Conservation (phyloP, 2,329 filamentous ascomycete genomes). For the Pyricularia pennisetigena region DNA sequence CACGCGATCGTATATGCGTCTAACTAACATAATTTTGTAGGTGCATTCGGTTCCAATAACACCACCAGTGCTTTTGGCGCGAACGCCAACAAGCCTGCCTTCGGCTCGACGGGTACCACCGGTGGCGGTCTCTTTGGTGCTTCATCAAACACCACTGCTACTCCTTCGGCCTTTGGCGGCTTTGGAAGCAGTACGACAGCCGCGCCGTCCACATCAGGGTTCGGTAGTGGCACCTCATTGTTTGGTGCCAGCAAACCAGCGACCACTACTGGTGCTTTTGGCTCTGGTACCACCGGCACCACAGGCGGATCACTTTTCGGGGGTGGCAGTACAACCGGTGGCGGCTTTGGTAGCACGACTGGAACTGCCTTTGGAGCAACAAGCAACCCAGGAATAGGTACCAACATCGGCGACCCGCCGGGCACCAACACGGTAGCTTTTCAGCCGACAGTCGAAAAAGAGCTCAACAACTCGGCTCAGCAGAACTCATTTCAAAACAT, state of each 20-base stretch:
- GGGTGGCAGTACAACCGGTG: slow-evolving; percentile 21
- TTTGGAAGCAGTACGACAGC: slow-evolving; percentile 26
- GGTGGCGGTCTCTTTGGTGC: slow-evolving; percentile 35
- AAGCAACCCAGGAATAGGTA: slow-evolving; percentile 40
- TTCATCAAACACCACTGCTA: slow-evolving; percentile 22
- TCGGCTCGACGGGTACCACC: slow-evolving; percentile 33
- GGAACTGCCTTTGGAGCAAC: slow-evolving; percentile 16
- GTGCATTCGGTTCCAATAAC: slow-evolving; percentile 16
- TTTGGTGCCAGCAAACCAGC: slow-evolving; percentile 43
- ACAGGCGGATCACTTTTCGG: slow-evolving; percentile 37
- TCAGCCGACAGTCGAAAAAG: slow-evolving; percentile 62
- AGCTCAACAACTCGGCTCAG: slow-evolving; percentile 42
- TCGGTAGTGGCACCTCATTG: slow-evolving; percentile 28
- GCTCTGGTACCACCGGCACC: slow-evolving; percentile 20
- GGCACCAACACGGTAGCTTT: slow-evolving; percentile 66
- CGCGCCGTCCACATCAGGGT: slow-evolving; percentile 26
- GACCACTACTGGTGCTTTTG: slow-evolving; percentile 25
- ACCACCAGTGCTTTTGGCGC: slow-evolving; percentile 18
- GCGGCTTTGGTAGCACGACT: slow-evolving; percentile 26
- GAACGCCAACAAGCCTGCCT: slow-evolving; percentile 33
- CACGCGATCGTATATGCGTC: not conserved
- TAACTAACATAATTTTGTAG: slow-evolving; percentile 7
- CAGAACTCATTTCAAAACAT: slow-evolving; percentile 68
- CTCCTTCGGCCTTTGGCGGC: slow-evolving; percentile 25
- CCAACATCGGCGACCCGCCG: slow-evolving; percentile 45